Evolutionary conservation across 139 green algal genomes (phyloP), one percentile per base, ranked within the genome.

Genomic region (Micractinium conductrix): DNA sequence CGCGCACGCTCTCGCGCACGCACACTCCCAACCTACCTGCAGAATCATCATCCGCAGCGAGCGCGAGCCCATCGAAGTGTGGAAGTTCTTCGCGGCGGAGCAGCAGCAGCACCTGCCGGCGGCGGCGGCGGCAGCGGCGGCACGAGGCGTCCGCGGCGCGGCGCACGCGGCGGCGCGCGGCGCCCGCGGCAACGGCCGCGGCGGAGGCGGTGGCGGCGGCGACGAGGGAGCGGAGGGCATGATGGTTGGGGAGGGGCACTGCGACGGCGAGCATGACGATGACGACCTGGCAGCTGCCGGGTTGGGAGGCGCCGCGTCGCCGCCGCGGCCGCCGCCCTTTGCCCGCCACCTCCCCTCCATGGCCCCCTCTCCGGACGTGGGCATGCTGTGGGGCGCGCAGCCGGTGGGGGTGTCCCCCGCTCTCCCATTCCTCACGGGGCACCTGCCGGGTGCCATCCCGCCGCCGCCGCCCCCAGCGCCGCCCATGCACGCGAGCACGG

Each of bases 21-120:
- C n/a, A n/a, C n/a, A n/a, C n/a, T n/a, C n/a, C n/a, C n/a, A n/a
- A n/a, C n/a, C n/a, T n/a, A n/a, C 21, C 0, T 21, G 78, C 89
- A 89, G 92, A 72, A 88, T 95, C 48, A 30, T 94, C 30, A 86
- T 96, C 10, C 88, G 84, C 21, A 94, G 86, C 84, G 78, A 89
- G 58, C 65, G 45, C 6, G 89, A 92, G 35, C 83, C 84, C 28
- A 88, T 95, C 24, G 93, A 96, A 21, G 90, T 96, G 44, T 95
- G 75, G 76, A 85, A 84, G 63, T 75, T 88, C 53, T 40, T 87
- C 21, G 28, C 45, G 8, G 26, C 33, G 35, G 14, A 40, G 60
- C 35, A 50, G 60, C 65, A 85, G 48, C 30, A n/a, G 30, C 30
- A 35, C 33, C 42, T 38, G 71, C 16, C 43, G 28, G 72, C 43